Base-by-base conservation (phyloP, 495 filamentous ascomycete species). In the Aspergillus sclerotiicarbonarius region DNA sequence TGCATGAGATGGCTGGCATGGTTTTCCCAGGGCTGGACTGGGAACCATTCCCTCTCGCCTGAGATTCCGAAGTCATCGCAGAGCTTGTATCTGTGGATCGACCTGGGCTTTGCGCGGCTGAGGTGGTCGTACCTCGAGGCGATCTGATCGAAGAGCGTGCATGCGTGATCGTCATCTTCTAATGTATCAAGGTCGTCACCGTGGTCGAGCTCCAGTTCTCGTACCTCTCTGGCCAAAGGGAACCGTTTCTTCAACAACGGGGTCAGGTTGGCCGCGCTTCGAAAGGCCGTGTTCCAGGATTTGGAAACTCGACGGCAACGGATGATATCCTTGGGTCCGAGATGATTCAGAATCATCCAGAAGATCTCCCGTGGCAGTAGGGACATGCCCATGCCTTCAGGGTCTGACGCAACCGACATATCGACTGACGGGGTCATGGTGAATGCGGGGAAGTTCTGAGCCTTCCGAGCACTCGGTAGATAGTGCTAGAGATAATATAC, bases 111-210 rank as follows among this genome's bases (percentile, higher is more conserved):
- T 10, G 80, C 86, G 37, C 63, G 63, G 37, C 70, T 67, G 13
- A 89, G 75, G 62, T 82, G 65, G 64, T 80, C 66, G 67, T 88
- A 88, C 48, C 87, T 75, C 39, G 79, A 69, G 10, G 81, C 76
- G 10, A 88, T 79, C 25, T 67, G 63, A 49, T 82, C 76, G 52
- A 87, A 87, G 8, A 77, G 62, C 15, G 47, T 50, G 16, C 77
- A 65, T 76, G 79, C 83, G 18, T 71, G 54, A 7, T 16, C 31
- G 41, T 25, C 30, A 35, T 60, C 60, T 30, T 51, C 52, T 12
- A 29, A 50, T 8, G 15, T 19, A 45, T 53, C 47, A 12, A 45
- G 20, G 12, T 41, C 20, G 8, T 51, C 50, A 6, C 55, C 16
- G 19, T 48, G 21, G 44, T 47, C 58, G 30, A 69, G 64, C n/a